Conservation (phyloP, 2,329 filamentous ascomycete species). For the Fusarium torreyae region DNA sequence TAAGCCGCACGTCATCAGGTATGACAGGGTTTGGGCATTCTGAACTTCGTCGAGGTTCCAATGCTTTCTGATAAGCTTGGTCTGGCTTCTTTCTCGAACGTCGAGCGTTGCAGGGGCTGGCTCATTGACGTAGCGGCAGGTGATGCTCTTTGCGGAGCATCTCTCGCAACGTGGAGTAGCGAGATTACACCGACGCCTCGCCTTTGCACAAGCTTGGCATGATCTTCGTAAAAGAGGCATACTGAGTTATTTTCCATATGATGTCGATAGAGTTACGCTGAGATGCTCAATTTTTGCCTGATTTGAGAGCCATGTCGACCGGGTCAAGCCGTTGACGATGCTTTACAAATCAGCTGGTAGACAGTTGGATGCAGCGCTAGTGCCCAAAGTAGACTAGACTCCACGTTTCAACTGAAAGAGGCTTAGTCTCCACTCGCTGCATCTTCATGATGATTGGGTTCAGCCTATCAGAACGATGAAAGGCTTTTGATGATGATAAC, state of each 20-base stretch:
- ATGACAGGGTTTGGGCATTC: accelerated
- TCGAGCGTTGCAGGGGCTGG: not conserved
- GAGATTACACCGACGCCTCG: constrained; percentile 16
- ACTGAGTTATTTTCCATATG: not conserved
- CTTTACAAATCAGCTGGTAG: not conserved
- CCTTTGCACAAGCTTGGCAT: constrained; percentile 10
- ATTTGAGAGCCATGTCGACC: not conserved
- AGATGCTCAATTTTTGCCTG: not conserved
- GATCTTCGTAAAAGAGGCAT: constrained; percentile 1
- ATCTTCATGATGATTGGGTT: not conserved
- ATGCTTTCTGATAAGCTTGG: accelerated
- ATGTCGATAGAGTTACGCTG: not conserved
- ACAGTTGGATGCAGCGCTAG: not conserved
- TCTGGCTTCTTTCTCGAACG: accelerated
- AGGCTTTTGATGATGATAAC: not conserved
- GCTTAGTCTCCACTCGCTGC: constrained; percentile 18
- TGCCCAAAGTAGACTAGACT: not conserved
- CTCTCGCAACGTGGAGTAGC: constrained; percentile 11
- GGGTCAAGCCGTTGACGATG: not conserved
- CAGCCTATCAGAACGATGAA: not conserved
- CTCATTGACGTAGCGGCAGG: constrained; percentile 15
- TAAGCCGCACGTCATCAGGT: not conserved
- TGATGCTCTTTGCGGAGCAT: constrained; percentile 16
- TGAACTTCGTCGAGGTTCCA: accelerated
- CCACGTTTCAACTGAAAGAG: not conserved